Conservation (phyloP, 495 filamentous ascomycete species). For the Xylaria longipes region DNA sequence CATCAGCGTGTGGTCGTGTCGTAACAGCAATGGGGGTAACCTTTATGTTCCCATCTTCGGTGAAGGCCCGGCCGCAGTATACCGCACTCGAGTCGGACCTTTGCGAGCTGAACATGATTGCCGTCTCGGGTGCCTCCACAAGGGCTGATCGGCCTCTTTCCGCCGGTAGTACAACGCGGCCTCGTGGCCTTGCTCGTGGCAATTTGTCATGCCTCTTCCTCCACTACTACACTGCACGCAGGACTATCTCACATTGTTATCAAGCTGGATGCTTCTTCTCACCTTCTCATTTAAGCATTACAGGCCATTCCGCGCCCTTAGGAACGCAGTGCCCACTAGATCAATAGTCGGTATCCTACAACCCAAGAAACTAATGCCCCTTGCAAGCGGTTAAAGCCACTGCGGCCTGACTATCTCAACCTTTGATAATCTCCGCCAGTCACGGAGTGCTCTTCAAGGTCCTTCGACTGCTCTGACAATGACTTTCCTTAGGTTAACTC, state of each 20-base stretch:
- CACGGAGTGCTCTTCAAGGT: neutral
- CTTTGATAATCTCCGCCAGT: neutral
- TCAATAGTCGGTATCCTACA: neutral
- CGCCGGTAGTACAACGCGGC: neutral
- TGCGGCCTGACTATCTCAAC: neutral
- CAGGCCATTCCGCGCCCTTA: neutral
- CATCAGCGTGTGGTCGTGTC: neutral
- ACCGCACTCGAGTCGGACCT: neutral
- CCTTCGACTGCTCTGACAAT: neutral
- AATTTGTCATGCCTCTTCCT: constrained; percentile 13
- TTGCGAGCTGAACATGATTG: constrained; percentile 7
- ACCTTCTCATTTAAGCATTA: constrained; percentile 3
- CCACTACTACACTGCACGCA: neutral
- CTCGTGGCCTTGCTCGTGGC: constrained; percentile 8
- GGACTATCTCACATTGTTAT: neutral
- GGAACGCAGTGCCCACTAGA: neutral
- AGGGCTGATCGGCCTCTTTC: neutral
- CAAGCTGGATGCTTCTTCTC: neutral
- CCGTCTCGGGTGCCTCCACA: constrained; percentile 1
- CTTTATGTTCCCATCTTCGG: neutral
- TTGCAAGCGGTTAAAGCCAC: constrained; percentile 6
- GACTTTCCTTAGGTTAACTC: neutral
- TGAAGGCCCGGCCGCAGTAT: neutral
- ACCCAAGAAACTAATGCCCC: constrained; percentile 5
- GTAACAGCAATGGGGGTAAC: neutral